These are phyloP conservation scores for Aegilops sharonensis DNA, from an alignment of 176 grass and related monocot species.

Conservation along the genomic window DNA sequence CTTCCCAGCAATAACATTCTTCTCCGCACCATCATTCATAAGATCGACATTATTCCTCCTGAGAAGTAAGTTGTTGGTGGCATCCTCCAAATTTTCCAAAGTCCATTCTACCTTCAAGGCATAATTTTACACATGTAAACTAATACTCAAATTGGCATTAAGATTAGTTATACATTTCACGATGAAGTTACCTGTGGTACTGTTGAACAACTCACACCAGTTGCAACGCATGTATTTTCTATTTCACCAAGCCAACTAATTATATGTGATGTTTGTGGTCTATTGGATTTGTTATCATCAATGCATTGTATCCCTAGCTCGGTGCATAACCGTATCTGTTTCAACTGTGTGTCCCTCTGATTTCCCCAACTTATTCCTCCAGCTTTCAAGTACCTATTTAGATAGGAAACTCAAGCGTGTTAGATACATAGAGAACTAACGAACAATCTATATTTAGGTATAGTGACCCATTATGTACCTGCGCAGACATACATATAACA, in stretches of 20 bases:
- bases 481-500: background rate
- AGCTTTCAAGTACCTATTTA: background rate
- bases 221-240: background rate
- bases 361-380: background rate
- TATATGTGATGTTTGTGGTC: too few relatives aligned
- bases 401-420: background rate
- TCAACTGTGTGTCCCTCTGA: background rate
- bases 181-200: background rate
- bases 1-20: too few relatives aligned
- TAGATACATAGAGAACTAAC: background rate
- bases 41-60: background rate
- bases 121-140: background rate
- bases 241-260: background rate
- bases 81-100: background rate
- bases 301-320: background rate
- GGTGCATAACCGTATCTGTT: background rate
- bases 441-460: background rate
- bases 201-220: background rate
- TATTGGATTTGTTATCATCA: background rate
- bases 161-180: background rate
- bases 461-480: background rate
- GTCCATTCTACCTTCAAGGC: background rate
- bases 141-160: background rate
- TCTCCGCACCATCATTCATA: too few relatives aligned
- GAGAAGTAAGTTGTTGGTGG: background rate